Conservation (phyloP, 345 rosid species). For the Hypericum perforatum region DNA sequence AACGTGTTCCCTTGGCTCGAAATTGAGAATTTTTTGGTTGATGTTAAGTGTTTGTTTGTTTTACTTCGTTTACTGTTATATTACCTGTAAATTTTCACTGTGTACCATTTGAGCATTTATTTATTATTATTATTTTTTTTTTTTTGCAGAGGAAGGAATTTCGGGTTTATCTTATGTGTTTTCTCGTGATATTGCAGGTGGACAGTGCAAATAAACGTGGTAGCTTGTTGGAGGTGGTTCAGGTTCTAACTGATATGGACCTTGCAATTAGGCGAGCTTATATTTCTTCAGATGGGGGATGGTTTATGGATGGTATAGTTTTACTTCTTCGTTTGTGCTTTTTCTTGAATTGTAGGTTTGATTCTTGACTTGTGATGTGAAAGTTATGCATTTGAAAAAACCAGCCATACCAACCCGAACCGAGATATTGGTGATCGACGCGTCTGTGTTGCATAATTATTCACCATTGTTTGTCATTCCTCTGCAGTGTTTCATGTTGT, state of each 20-base stretch:
- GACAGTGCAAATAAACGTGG: slow-evolving; percentile 76
- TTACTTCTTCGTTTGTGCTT: not conserved
- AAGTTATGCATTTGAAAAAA: slow-evolving; percentile 1
- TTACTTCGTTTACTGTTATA: slow-evolving; percentile 3
- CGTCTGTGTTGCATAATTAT: too few relatives aligned
- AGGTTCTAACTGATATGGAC: slow-evolving; percentile 68
- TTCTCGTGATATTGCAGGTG: slow-evolving; percentile 31
- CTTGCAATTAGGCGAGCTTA: slow-evolving; percentile 65
- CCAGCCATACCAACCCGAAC: too few relatives aligned
- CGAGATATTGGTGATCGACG: too few relatives aligned
- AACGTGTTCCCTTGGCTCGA: too few relatives aligned
- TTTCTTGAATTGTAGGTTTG: not conserved
- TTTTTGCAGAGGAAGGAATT: not conserved
- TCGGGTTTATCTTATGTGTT: not conserved
- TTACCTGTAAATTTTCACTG: too few relatives aligned
- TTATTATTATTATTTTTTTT: too few relatives aligned
- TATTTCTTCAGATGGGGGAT: slow-evolving; percentile 77
- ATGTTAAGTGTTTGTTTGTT: not conserved
- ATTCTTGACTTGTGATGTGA: not conserved
- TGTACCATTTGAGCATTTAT: too few relatives aligned
- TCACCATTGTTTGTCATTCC: slow-evolving; percentile 7
- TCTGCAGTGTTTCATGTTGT: slow-evolving; percentile 67
- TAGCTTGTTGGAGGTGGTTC: slow-evolving; percentile 72
- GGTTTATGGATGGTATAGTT: slow-evolving; percentile 82
- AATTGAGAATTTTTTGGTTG: too few relatives aligned